Evolutionary conservation across 1,284 basidiomycete species (phyloP).

Genomic region (Tilletia walkeri): DNA sequence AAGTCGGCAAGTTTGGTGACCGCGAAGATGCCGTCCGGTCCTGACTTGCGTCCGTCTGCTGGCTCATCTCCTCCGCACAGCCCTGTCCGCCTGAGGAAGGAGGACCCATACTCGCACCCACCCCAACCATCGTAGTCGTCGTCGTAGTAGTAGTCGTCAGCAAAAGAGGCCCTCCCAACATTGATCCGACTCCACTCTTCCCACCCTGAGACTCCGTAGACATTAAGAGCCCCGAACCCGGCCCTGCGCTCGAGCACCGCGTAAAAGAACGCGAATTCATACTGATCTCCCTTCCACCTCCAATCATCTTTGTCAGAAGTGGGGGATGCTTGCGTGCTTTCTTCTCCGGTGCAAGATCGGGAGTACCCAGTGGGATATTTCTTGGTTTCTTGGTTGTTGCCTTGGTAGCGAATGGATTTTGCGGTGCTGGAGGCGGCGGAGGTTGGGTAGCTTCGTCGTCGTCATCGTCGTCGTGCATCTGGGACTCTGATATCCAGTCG

Average conservation of each 20-base stretch:
- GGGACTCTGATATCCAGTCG: background rate
- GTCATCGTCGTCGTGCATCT: too few relatives aligned
- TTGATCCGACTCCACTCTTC: background rate
- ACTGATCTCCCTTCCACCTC: background rate
- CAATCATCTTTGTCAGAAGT: background rate
- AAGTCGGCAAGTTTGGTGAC: too few relatives aligned
- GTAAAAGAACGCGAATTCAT: conserved; percentile 8
- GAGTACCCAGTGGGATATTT: conserved; percentile 2
- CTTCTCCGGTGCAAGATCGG: conserved; percentile 9
- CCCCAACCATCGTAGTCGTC: background rate
- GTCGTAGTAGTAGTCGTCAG: background rate
- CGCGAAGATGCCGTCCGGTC: too few relatives aligned
- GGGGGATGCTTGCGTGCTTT: background rate
- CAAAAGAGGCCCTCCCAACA: background rate
- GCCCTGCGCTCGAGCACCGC: background rate
- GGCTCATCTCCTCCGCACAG: too few relatives aligned
- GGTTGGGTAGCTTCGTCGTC: background rate
- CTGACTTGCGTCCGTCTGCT: too few relatives aligned
- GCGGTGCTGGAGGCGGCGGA: background rate
- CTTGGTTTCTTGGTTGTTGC: background rate
- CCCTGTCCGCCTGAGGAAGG: background rate
- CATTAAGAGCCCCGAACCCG: too few relatives aligned
- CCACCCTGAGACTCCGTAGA: background rate
- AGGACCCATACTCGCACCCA: background rate
- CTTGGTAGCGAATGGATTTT: background rate